Conservation (phyloP, 306 rosid genomes). For the Quercus variabilis region DNA sequence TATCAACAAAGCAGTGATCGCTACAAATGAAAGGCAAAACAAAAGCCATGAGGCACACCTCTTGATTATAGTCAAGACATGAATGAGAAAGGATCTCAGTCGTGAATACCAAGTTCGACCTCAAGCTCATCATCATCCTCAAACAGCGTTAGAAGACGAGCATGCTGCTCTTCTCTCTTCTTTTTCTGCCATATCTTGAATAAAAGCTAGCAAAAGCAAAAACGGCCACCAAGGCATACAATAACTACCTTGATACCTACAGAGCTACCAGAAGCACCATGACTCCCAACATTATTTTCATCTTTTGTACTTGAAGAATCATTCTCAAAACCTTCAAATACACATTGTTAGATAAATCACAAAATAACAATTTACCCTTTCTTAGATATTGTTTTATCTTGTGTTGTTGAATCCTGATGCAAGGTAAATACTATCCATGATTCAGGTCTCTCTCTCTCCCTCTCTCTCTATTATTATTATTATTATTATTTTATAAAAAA, state of each 20-base stretch:
- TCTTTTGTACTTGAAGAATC: slow-evolving; percentile 39
- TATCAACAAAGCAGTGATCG: not conserved
- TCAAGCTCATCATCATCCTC: slow-evolving; percentile 92
- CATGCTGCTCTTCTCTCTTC: slow-evolving; percentile 84
- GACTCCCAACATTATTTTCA: slow-evolving; percentile 32
- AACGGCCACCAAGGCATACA: slow-evolving; percentile 40
- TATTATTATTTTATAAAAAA: no score
- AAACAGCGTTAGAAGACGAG: slow-evolving; percentile 80
- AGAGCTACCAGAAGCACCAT: slow-evolving; percentile 35
- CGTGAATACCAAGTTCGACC: slow-evolving; percentile 82
- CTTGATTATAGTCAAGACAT: not conserved
- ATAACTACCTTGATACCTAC: slow-evolving; percentile 45
- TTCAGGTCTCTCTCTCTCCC: no score
- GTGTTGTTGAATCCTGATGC: no score
- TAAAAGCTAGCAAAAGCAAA: slow-evolving; percentile 41
- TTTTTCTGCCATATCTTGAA: slow-evolving; percentile 79
- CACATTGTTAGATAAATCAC: not conserved
- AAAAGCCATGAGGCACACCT: slow-evolving; percentile 10
- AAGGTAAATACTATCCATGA: no score
- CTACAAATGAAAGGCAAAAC: not conserved
- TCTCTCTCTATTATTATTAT: no score
- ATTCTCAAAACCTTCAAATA: slow-evolving; percentile 35
- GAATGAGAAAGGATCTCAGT: slow-evolving; percentile 36
- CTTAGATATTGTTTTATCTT: no score
- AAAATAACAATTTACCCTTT: no score